Conservation (phyloP, 345 rosid species). For the Corymbia maculata region DNA sequence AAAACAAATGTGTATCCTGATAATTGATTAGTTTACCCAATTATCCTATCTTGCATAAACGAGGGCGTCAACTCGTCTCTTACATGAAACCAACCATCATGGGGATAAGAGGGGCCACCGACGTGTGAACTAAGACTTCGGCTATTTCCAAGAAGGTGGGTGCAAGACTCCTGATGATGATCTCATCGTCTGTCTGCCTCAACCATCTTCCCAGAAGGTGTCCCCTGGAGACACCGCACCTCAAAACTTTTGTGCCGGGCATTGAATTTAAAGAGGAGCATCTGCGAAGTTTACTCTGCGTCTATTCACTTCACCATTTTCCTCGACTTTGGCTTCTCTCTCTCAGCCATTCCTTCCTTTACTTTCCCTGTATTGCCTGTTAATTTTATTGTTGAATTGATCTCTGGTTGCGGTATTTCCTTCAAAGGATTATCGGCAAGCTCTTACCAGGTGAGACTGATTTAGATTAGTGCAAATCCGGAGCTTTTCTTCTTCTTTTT, state of each 20-base stretch:
- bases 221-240: neutral
- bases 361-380: neutral
- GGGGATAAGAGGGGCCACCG: accelerated
- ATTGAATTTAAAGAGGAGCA: neutral
- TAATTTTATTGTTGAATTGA: neutral
- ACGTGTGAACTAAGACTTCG: neutral
- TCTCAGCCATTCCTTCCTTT: neutral
- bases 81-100: neutral
- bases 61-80: neutral
- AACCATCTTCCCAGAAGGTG: neutral
- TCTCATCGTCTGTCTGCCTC: neutral
- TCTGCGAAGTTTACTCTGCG: neutral
- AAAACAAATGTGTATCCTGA: accelerated
- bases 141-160: neutral
- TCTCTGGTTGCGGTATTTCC: neutral
- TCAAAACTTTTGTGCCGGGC: neutral
- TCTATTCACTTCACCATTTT: neutral
- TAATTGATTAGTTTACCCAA: neutral
- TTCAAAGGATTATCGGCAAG: neutral
- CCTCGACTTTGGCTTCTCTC: neutral
- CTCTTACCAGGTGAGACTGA: neutral
- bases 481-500: neutral
- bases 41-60: neutral
- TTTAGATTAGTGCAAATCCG: neutral
- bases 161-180: neutral